These are phyloP conservation scores for Erucastrum elatum DNA, from an alignment of 345 rosid genomes.

Conservation along the genomic window DNA sequence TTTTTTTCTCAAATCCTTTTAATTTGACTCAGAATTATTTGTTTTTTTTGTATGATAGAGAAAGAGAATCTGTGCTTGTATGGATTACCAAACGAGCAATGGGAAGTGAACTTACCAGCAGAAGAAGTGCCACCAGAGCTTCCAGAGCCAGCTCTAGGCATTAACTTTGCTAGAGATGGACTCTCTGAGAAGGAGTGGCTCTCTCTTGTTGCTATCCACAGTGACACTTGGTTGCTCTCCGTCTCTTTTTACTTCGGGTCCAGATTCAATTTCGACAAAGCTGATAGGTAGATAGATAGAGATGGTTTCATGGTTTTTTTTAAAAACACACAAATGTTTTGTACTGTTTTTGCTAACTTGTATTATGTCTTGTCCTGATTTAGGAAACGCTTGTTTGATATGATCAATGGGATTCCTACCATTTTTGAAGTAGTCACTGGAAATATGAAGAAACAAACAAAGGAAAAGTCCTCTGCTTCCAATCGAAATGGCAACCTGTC, in stretches of 20 bases:
- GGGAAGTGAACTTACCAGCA: conserved; percentile 85
- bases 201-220: conserved; percentile 76
- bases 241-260: conserved; percentile 87
- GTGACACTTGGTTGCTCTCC: conserved; percentile 77
- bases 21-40: neutral
- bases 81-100: conserved; percentile 68
- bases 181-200: conserved; percentile 83
- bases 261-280: conserved; percentile 62
- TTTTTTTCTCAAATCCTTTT: neutral
- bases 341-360: neutral
- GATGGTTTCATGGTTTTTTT: neutral
- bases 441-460: conserved; percentile 44
- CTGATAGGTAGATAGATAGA: conserved; percentile 51
- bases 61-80: conserved; percentile 87
- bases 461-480: conserved; percentile 55
- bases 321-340: neutral
- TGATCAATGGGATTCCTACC: conserved; percentile 77
- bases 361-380: conserved; percentile 15
- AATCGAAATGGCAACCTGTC: conserved; percentile 63
- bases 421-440: conserved; percentile 74
- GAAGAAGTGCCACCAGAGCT: conserved; percentile 92
- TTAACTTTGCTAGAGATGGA: conserved; percentile 85
- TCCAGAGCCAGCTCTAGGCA: conserved; percentile 88
- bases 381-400: conserved; percentile 67
- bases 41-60: conserved; percentile 38